A percentile compares a stretch with the other conserved stretches of the same genome.
Conservation (phyloP, 129 eudicot genomes). For the Centrapalus pauciflorus region DNA sequence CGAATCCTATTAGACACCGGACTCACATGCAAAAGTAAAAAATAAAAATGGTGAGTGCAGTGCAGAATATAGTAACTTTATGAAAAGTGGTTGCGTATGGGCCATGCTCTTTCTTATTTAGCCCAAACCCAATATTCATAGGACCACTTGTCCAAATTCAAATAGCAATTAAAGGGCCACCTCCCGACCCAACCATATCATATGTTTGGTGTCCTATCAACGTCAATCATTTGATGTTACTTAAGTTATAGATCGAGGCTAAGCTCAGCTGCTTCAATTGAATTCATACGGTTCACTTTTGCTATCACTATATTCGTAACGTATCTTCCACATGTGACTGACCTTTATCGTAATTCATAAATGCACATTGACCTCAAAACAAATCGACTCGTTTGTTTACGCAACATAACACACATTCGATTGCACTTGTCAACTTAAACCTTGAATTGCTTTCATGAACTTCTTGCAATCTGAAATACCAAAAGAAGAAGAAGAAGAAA, state of each 20-base stretch:
- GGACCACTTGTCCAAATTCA: no score
- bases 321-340: conserved; percentile 8
- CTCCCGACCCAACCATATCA: neutral
- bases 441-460: conserved; percentile 64
- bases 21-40: no score
- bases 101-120: no score
- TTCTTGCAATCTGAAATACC: conserved; percentile 50
- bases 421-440: conserved; percentile 51
- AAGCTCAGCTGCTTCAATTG: neutral
- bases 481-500: no score
- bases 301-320: no score
- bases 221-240: conserved; percentile 18
- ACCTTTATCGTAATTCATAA: no score
- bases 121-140: no score
- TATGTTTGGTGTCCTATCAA: conserved; percentile 24
- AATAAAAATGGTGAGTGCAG: no score
- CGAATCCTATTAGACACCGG: no score
- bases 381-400: neutral
- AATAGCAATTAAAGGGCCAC: conserved; percentile 14
- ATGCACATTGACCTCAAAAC: neutral
- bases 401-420: neutral
- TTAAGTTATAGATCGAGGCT: no score
- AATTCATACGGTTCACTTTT: neutral
- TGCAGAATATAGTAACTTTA: no score
- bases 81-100: no score